These are phyloP conservation scores for Globisporangium parvum DNA, from an alignment of 352 stramenopile species.

Conservation along the genomic window DNA sequence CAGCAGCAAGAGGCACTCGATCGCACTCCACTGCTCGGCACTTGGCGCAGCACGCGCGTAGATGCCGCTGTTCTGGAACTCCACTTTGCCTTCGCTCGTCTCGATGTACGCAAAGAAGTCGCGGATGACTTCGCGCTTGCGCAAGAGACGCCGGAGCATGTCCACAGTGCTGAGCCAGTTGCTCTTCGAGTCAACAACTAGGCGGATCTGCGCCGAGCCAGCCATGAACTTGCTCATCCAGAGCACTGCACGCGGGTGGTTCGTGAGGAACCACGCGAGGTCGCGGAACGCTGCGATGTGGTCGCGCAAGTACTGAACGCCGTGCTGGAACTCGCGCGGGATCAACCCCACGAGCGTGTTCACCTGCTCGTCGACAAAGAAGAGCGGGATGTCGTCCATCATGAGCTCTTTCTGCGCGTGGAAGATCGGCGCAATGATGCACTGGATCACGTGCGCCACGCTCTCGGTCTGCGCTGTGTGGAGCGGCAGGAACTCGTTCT, in stretches of 20 bases:
- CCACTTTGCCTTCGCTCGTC: constrained; percentile 25
- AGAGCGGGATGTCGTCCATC: constrained; percentile 30
- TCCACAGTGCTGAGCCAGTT: constrained; percentile 43
- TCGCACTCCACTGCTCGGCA: constrained; percentile 29
- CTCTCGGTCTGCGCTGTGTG: constrained; percentile 34
- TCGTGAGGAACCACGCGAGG: constrained; percentile 37
- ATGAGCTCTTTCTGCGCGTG: constrained; percentile 25
- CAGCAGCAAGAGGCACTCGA: constrained; percentile 35
- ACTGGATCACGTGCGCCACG: constrained; percentile 35
- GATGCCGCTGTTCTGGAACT: constrained; percentile 25
- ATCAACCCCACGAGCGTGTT: constrained; percentile 31
- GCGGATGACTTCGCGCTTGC: constrained; percentile 31
- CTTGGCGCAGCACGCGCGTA: constrained; percentile 20
- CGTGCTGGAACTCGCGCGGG: constrained; percentile 25
- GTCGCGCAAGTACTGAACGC: constrained; percentile 27
- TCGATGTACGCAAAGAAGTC: constrained; percentile 42
- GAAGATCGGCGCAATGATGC: constrained; percentile 35
- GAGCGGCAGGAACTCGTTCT: constrained; percentile 21
- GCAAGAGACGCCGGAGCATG: constrained; percentile 39
- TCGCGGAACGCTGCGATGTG: constrained; percentile 35
- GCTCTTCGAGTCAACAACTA: constrained; percentile 34
- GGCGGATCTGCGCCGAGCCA: constrained; percentile 25
- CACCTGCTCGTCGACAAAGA: constrained; percentile 39
- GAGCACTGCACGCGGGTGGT: constrained; percentile 33
- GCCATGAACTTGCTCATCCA: constrained; percentile 34